Percentiles rank a stretch among this genome's conserved stretches.
Evolutionary conservation across 805 yeast species (phyloP).

Genomic region (Candida insectalens): DNA sequence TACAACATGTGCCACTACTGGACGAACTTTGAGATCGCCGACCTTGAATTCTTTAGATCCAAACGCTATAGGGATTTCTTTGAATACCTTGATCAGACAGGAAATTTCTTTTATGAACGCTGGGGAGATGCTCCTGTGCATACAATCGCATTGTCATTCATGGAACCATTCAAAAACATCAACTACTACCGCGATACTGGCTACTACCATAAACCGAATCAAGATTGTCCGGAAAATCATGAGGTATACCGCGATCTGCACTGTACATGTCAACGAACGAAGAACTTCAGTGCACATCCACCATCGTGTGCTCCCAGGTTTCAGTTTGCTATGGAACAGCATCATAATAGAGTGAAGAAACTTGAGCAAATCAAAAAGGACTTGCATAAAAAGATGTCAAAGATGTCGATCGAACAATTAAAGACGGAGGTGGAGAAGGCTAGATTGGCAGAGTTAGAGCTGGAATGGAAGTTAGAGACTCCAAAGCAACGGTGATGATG

Average conservation of each 20-base stretch:
- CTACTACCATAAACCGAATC: constrained; percentile 46
- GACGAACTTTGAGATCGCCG: constrained; percentile 62
- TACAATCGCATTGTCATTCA: constrained; percentile 50
- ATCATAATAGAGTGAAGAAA: background rate
- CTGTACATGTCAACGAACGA: constrained; percentile 39
- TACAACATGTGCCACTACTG: constrained; percentile 52
- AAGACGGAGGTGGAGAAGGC: background rate
- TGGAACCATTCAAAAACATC: constrained; percentile 36
- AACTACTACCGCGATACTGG: constrained; percentile 56
- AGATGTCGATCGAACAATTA: background rate
- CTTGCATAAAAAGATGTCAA: background rate
- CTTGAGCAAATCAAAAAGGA: background rate
- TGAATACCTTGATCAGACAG: constrained; percentile 45
- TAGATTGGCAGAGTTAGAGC: background rate
- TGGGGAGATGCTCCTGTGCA: constrained; percentile 80
- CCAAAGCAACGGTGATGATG: too few relatives aligned
- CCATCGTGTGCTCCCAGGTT: constrained; percentile 44
- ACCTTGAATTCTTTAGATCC: constrained; percentile 47
- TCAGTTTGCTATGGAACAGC: constrained; percentile 10
- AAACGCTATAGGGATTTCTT: constrained; percentile 46
- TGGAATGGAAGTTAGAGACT: too few relatives aligned
- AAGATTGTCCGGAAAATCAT: constrained; percentile 45
- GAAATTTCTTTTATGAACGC: constrained; percentile 66
- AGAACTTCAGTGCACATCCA: constrained; percentile 41
- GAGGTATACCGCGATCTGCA: constrained; percentile 32